Evolutionary conservation across 164 flowering plant species (phyloP), one percentile per base, ranked within the genome.

Genomic region (Nymphaea colorata): DNA sequence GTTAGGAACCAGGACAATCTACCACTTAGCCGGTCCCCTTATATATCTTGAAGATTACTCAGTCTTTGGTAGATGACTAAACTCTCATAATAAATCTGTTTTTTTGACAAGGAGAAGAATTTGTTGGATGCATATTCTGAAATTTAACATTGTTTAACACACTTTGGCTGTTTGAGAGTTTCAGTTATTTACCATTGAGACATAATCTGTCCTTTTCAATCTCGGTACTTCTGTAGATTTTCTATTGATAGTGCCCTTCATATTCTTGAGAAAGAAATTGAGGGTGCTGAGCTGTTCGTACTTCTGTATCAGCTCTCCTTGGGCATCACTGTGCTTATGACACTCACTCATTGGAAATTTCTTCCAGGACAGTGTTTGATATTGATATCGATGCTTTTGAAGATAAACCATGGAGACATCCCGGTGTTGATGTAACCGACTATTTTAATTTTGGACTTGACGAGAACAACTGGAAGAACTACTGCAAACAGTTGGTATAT

Each of bases 361-460:
- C 66, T 64, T 78, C 57, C 85, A 94, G 99, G 95, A 88, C 92
- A 60, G 87, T 91, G 73, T 90, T 94, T 82, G 99, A 91, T 66
- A 78, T 91, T 61, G 91, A 91, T 73, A 88, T 91, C 70, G 98
- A 94, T 82, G 69, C 79, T 70, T 83, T 94, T 77, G 92, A 90
- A 82, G 92, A 88, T 74, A 91, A 91, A 72, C 91, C 92, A 61
- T 94, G 99, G 99, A 87, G 79, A 69, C 70, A 79, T 71, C 90
- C 89, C 44, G 88, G 89, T 42, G 77, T 82, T 71, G 98, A 90
- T 74, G 64, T 71, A 18, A 80, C 99, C 3, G 96, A 94, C 74
- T 94, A 76, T 80, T 94, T 94, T 79, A 94, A 94, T 79, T 94
- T 88, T 68, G 94, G 96, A 59, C 76, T 94, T 73, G 85, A 82